Percentiles rank a stretch among this genome's conserved stretches.
These are phyloP conservation scores for Thielaviopsis punctulata DNA, from an alignment of 2,329 filamentous ascomycete species.

Conservation along the genomic window DNA sequence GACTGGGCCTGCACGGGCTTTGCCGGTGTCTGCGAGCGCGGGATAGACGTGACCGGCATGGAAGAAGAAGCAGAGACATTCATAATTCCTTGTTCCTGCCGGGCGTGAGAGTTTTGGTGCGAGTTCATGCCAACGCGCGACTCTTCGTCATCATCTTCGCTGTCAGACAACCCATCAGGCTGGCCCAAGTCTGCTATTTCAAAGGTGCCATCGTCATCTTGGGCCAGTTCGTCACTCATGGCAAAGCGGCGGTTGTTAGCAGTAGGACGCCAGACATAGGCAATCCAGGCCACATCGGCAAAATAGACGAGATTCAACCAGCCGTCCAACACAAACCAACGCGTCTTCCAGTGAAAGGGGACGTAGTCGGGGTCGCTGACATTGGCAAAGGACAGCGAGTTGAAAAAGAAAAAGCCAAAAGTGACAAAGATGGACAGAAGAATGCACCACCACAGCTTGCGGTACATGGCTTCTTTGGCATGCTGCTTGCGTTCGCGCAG, in stretches of 20 bases:
- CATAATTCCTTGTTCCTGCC: constrained; percentile 7
- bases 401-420: constrained; percentile 97
- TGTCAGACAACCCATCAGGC: constrained; percentile 42
- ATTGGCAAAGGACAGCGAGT: constrained; percentile 86
- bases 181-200: constrained; percentile 87
- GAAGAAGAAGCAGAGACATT: constrained; percentile 7
- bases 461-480: constrained; percentile 90
- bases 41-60: constrained; percentile 2
- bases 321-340: constrained; percentile 94
- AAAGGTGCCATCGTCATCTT: constrained; percentile 90
- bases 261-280: constrained; percentile 91
- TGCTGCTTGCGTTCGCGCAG: constrained; percentile 87
- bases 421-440: constrained; percentile 83
- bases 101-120: not conserved
- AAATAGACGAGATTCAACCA: constrained; percentile 97
- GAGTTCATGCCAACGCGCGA: constrained; percentile 12
- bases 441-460: constrained; percentile 97
- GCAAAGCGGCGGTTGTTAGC: constrained; percentile 94
- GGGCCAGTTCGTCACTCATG: constrained; percentile 97
- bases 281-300: constrained; percentile 79
- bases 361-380: constrained; percentile 75
- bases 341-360: constrained; percentile 88
- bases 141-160: constrained; percentile 40
- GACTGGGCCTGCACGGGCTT: constrained; percentile 18
- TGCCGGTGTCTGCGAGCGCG: constrained; percentile 12